Conservation (phyloP, 2,329 filamentous ascomycete species). For the Cordyceps fumosorosea region DNA sequence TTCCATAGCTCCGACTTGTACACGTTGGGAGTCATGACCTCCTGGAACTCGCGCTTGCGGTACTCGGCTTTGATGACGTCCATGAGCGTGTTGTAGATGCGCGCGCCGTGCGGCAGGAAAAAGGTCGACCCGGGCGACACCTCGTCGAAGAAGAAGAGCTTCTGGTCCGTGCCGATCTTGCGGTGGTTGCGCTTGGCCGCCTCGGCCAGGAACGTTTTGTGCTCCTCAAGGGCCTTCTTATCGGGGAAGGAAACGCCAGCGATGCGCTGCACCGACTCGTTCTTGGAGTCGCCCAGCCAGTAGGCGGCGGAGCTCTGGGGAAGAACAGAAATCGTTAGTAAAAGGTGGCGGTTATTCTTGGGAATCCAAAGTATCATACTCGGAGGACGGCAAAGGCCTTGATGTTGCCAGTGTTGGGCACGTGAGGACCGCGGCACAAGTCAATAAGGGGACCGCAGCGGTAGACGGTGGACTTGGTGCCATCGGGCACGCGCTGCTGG, state of each 20-base stretch:
- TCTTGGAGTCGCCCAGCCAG: constrained; percentile 88
- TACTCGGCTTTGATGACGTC: constrained; percentile 80
- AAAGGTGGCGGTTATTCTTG: too few relatives aligned
- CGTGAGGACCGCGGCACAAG: constrained; percentile 90
- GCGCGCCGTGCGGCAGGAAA: constrained; percentile 85
- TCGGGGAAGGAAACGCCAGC: constrained; percentile 94
- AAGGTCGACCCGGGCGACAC: constrained; percentile 90
- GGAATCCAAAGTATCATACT: constrained; percentile 23
- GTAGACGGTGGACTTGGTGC: constrained; percentile 89
- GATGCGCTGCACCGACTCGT: constrained; percentile 93
- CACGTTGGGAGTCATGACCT: constrained; percentile 93
- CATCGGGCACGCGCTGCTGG: constrained; percentile 61
- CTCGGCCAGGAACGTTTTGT: constrained; percentile 93
- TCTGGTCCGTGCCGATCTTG: constrained; percentile 89
- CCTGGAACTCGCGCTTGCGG: constrained; percentile 86
- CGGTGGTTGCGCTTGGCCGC: constrained; percentile 96
- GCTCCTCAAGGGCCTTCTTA: constrained; percentile 89
- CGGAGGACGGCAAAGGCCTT: constrained; percentile 94
- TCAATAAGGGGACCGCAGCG: constrained; percentile 91
- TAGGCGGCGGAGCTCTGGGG: constrained; percentile 62
- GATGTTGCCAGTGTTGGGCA: constrained; percentile 84
- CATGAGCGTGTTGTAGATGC: constrained; percentile 87
- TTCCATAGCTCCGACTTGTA: constrained; percentile 93
- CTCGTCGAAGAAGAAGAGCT: constrained; percentile 95
- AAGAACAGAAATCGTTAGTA: neutral